Evolutionary conservation across 1,284 basidiomycete species (phyloP), one percentile per base, ranked within the genome.

Genomic region (Melampsora occidentalis): DNA sequence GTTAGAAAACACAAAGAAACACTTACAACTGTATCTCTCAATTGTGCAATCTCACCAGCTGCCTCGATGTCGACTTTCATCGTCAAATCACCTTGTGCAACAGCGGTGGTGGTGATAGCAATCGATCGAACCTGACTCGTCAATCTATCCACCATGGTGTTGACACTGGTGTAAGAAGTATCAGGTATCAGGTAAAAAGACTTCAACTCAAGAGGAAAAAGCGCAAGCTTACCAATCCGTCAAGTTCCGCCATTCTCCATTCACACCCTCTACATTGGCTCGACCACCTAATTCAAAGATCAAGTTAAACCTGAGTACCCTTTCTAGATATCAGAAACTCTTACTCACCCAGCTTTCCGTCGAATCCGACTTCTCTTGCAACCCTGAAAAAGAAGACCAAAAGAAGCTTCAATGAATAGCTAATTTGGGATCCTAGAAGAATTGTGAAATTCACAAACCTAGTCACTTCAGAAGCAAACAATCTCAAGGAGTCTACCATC

Each of bases 51-150:
- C 84, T 99, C 97, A 83, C 96, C 97, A 10, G 92, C 91, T 4
- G 97, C 94, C 2, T 91, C 90, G 62, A 98, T 93, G 48, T 87
- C 90, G 79, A 98, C 94, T 86, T 98, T 97, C 82, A 93, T 90
- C 0, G 91, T 94, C 81, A 98, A 86, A 83, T 98, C 94, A 80
- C 96, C 96, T 35, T 90, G 88, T 12, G 96, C 94, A 77, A 98
- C 95, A 66, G 95, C 94, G 20, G 93, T 96, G 87, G 94, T 97
- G 18, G 94, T 93, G 63, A 93, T 89, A 2, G 94, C 93, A 80
- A 98, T 97, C 0, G 92, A 94, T 80, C 94, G 90, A 78, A 97
- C 95, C 89, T 97, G 94, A 75, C 94, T 85, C 1, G 95, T 97
- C 84, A 97, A 80, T 78, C 86, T 86, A 65, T 84, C 84, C 7